Conservation (phyloP, 441 rosid genomes). For the Euphorbia schlechtendalii region DNA sequence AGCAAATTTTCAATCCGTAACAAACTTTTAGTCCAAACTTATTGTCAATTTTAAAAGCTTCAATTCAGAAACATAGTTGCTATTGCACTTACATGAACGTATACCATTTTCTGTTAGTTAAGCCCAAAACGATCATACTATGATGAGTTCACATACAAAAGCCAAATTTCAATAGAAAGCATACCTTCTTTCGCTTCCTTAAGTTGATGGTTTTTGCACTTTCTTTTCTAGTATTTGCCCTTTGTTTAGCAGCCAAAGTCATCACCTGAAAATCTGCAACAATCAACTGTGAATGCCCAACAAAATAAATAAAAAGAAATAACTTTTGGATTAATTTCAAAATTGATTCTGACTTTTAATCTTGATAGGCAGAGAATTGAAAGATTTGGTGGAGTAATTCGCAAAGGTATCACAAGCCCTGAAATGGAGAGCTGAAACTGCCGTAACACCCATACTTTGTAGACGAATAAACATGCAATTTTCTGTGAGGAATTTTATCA, state of each 20-base stretch:
- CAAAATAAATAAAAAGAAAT: neutral
- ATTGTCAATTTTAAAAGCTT: neutral
- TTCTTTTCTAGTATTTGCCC: conserved; percentile 42
- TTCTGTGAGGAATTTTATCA: conserved; percentile 6
- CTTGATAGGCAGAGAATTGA: conserved; percentile 24
- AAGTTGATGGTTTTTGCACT: conserved; percentile 58
- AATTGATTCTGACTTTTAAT: conserved; percentile 33
- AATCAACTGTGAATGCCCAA: neutral
- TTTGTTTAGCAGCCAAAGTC: conserved; percentile 40
- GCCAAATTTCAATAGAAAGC: neutral
- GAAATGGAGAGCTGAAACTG: conserved; percentile 27
- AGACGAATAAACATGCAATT: neutral
- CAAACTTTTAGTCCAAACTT: neutral
- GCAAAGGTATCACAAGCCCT: conserved; percentile 35
- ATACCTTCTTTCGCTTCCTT: conserved; percentile 64
- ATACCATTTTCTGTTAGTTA: neutral
- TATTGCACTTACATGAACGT: no score
- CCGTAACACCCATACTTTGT: conserved; percentile 24
- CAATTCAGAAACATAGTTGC: neutral
- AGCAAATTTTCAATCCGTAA: no score
- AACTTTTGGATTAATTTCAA: neutral
- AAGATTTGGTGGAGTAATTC: conserved; percentile 25
- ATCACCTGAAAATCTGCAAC: conserved; percentile 25
- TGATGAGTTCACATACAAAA: neutral
- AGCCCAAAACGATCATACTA: neutral